Percentiles rank a stretch among this genome's conserved stretches.
Conservation (phyloP, 2,329 filamentous ascomycete species). For the Trematosphaeria pertusa region DNA sequence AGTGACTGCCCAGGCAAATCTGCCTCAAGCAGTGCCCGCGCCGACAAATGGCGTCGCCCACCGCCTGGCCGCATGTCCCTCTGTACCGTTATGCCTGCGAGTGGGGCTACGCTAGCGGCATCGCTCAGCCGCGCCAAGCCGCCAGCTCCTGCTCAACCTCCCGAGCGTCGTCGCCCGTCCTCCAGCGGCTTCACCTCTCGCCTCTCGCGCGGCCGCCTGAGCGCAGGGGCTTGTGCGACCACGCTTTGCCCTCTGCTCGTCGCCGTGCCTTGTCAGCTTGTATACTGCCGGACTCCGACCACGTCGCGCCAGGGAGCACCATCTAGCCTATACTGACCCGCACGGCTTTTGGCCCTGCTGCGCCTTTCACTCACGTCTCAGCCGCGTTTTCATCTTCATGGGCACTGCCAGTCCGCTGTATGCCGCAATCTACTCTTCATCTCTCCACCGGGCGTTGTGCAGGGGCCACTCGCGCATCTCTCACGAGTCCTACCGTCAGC, state of each 20-base stretch:
- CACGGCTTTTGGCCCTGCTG: too few relatives aligned
- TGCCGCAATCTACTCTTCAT: too few relatives aligned
- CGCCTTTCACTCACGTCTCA: too few relatives aligned
- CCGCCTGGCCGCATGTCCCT: background rate
- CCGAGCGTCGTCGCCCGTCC: too few relatives aligned
- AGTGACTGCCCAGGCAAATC: constrained; percentile 1
- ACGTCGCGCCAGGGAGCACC: constrained; percentile 6
- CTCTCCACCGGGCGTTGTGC: too few relatives aligned
- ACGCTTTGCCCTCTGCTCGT: background rate
- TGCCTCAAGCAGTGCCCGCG: constrained; percentile 2
- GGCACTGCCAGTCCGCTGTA: too few relatives aligned
- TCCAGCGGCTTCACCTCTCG: background rate
- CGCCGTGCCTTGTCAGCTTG: constrained; percentile 18
- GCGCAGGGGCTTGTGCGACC: too few relatives aligned
- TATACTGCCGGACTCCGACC: constrained; percentile 27
- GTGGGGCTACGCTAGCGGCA: constrained; percentile 1
- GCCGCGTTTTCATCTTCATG: too few relatives aligned
- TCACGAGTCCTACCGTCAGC: too few relatives aligned
- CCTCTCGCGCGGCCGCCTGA: too few relatives aligned
- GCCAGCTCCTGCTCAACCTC: constrained; percentile 6
- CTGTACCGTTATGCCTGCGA: constrained; percentile 1
- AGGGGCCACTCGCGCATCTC: too few relatives aligned
- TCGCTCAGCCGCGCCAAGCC: constrained; percentile 16
- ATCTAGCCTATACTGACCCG: too few relatives aligned
- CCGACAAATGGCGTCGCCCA: background rate